Conservation (phyloP, 768 basidiomycete species). For the Boletus pseudo-olivaceus region DNA sequence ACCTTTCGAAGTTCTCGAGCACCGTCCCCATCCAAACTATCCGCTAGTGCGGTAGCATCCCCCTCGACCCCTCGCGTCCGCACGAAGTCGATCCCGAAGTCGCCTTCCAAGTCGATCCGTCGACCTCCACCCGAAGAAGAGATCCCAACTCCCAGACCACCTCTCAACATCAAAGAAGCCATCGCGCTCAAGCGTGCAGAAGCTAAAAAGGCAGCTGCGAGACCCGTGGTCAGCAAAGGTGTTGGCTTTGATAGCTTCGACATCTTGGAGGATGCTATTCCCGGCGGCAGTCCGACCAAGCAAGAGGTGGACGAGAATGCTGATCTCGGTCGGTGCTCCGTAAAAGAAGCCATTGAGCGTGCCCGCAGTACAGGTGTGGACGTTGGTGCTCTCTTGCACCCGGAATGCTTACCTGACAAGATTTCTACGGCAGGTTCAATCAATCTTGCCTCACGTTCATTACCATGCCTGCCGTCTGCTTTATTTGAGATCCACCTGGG, state of each 20-base stretch:
- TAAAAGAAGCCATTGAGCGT: conserved; percentile 74
- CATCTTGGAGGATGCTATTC: conserved; percentile 48
- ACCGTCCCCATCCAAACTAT: conserved; percentile 29
- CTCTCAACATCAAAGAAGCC: conserved; percentile 64
- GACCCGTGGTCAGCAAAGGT: conserved; percentile 24
- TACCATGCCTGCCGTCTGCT: conserved; percentile 71
- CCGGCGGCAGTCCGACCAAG: conserved; percentile 23
- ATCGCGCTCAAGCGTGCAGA: conserved; percentile 79
- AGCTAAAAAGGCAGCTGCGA: conserved; percentile 54
- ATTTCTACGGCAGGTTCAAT: conserved; percentile 54
- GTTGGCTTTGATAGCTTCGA: conserved; percentile 35
- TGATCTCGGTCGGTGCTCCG: conserved; percentile 54
- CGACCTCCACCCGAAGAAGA: conserved; percentile 22
- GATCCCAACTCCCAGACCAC: conserved; percentile 29
- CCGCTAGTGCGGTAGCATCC: conserved; percentile 21
- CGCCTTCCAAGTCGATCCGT: conserved; percentile 29
- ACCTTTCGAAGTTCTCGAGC: conserved; percentile 30
- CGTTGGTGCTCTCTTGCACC: conserved; percentile 30
- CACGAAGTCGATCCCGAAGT: conserved; percentile 37
- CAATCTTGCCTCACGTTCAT: conserved; percentile 70
- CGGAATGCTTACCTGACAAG: conserved; percentile 46
- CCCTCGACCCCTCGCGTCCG: conserved; percentile 32
- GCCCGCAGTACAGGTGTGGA: conserved; percentile 71
- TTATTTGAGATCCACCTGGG: conserved; percentile 80
- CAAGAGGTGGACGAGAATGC: conserved; percentile 48